These are phyloP conservation scores for Arthroderma uncinatum DNA, from an alignment of 2,329 filamentous ascomycete species.

Conservation along the genomic window DNA sequence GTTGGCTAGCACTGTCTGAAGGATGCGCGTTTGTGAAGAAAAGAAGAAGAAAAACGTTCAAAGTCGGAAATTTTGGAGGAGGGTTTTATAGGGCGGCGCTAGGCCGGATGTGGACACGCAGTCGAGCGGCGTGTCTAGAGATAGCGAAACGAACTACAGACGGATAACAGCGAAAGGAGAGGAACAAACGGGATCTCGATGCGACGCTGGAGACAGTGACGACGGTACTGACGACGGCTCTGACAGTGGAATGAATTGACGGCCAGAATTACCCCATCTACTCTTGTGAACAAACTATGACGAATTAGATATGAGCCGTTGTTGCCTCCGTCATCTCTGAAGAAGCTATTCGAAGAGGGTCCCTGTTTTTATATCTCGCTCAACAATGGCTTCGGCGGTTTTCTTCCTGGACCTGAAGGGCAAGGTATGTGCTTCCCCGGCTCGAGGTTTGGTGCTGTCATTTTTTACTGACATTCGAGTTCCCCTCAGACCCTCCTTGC, in stretches of 20 bases:
- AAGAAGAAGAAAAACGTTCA: constrained; percentile 25
- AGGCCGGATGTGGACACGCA: constrained; percentile 11
- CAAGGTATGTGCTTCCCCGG: constrained; percentile 54
- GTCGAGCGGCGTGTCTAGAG: constrained; percentile 4
- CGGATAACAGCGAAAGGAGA: not conserved
- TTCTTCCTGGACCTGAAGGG: constrained; percentile 99
- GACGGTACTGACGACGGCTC: not conserved
- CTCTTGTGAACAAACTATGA: not conserved
- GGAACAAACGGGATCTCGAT: not conserved
- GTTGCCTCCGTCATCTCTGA: not conserved
- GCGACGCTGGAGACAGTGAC: not conserved
- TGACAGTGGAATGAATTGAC: not conserved
- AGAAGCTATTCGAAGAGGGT: not conserved
- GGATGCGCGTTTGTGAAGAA: constrained; percentile 52
- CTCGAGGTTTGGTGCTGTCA: not conserved
- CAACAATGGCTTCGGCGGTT: constrained; percentile 81
- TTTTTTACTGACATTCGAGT: not conserved
- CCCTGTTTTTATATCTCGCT: not conserved
- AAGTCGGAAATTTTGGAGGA: constrained; percentile 18
- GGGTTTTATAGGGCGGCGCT: constrained; percentile 9
- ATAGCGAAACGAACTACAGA: not conserved
- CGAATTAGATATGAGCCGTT: not conserved
- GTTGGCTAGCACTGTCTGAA: constrained; percentile 79
- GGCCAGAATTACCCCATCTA: not conserved
- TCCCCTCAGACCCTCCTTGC: constrained; percentile 77